Base-by-base conservation (phyloP, 768 basidiomycete genomes). In the Mycena polygramma region DNA sequence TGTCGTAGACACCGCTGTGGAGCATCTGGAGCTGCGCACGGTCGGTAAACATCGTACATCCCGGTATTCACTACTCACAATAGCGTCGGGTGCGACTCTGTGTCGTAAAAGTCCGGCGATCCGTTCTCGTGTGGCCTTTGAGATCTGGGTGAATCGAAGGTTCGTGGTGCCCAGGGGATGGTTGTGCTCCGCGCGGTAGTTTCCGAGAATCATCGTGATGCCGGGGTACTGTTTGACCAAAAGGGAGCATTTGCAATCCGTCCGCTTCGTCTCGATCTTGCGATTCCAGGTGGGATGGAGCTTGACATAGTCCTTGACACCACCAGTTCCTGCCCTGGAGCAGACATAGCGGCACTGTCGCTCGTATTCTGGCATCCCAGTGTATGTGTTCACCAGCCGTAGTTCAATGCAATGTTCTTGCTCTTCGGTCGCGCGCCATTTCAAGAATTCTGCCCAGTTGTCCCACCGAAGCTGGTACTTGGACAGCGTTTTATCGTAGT, bases 1-100 rank as follows among this genome's bases (percentile, higher is more conserved):
- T 19, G 22, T 63, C n/a, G 39, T 69, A 63, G 1, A 63, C 61
- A 2, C 57, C 68, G 5, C 35, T 35, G n/a, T 69, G 68, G 10
- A 69, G 13, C 24, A 63, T n/a, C 15, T 69, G 24, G 15, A 69
- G 55, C 67, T 68, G 13, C 7, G 39, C 13, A 39, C 13, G 39
- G 17, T 26, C 20, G 46, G 15, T 22, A 35, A 22, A 13, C 41
- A 11, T 17, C 20, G 41, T 26, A 37, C 3, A 30, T 53, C n/a
- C n/a, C 20, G 4, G 1, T 37, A 22, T n/a, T 7, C 24, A 24
- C 24, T 9, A 24, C 49, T 4, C 49, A 58, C 64, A 22, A 58
- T 66, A 35, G 57, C 48, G 1, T 49, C 48, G 4, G 64, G 36
- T 9, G 46, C 22, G 5, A 66, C 57, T 10, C 52, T 49, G 10